phyloP scores from a whole-genome alignment of 345 rosid species.

The Brassica napus region Da-Ae NC_063452.1:49774001-49774500 shows the following conservation, averaged over 20 bases:
- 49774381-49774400: slow-evolving; percentile 99
- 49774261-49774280: slow-evolving; percentile 96
- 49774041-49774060: slow-evolving; percentile 43
- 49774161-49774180: slow-evolving; percentile 89
- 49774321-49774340: slow-evolving; percentile 84
- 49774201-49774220: slow-evolving; percentile 97
- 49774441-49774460: slow-evolving; percentile 98
- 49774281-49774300: slow-evolving; percentile 80
- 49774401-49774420: slow-evolving; percentile 84
- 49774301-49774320: slow-evolving; percentile 95
- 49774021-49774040: slow-evolving; percentile 54
- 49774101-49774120: slow-evolving; percentile 82
- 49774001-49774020: slow-evolving; percentile 53
- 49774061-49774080: slow-evolving; percentile 18
- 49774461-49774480: slow-evolving; percentile 80
- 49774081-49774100: slow-evolving; percentile 30
- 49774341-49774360: slow-evolving; percentile 85
- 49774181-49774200: slow-evolving; percentile 85
- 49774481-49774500: slow-evolving; percentile 80
- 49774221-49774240: slow-evolving; percentile 97
- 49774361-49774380: slow-evolving; percentile 91
- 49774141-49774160: slow-evolving; percentile 83
- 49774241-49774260: slow-evolving; percentile 96
- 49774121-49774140: slow-evolving; percentile 76
- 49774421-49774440: slow-evolving; percentile 68